Base-by-base conservation (phyloP, 2,329 filamentous ascomycete species). In the Colletotrichum gigasporum region DNA sequence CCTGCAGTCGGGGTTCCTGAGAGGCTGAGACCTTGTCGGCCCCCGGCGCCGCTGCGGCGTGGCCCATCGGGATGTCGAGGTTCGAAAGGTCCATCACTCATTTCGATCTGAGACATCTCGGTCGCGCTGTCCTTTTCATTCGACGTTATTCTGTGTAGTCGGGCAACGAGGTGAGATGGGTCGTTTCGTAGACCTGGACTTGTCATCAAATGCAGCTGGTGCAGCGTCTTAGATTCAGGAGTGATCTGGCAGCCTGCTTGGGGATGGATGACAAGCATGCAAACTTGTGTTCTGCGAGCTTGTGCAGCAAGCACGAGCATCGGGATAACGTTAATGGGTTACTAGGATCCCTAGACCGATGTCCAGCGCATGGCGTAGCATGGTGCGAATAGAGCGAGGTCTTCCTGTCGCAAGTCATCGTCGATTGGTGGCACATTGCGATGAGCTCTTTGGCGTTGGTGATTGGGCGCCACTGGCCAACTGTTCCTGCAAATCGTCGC, bases 91-190 rank as follows among this genome's bases (percentile, higher is more conserved):
- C 26, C 35, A 42, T 50, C 7, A n/a, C 24, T 57, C 32, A 52
- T 63, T 59, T 51, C 39, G 16, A 63, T 52, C 32, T 54, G 26
- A 63, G 60, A 63, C 60, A 52, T 48, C 28, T 20, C 28, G 14
- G 42, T 44, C 24, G n/a, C 45, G 56, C 59, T 34, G 35, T 51
- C 53, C 54, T 59, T 8, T 30, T n/a, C 22, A 44, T 16, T 55
- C n/a, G n/a, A 12, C 6, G 18, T 22, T 26, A 11, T 5, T 53
- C 8, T 35, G 16, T 22, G 42, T 20, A 32, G 12, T 10, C 10
- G 12, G 24, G 32, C 22, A 28, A 53, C 35, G n/a, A 16, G 6
- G 28, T 9, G 42, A 47, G 3, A 5, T 28, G 42, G 28, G 18
- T 18, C 8, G n/a, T 16, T 42, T 22, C 39, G 8, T 22, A 12